phyloP scores from a whole-genome alignment of 208 protist species.

The Porcisia deanei region DNA sequence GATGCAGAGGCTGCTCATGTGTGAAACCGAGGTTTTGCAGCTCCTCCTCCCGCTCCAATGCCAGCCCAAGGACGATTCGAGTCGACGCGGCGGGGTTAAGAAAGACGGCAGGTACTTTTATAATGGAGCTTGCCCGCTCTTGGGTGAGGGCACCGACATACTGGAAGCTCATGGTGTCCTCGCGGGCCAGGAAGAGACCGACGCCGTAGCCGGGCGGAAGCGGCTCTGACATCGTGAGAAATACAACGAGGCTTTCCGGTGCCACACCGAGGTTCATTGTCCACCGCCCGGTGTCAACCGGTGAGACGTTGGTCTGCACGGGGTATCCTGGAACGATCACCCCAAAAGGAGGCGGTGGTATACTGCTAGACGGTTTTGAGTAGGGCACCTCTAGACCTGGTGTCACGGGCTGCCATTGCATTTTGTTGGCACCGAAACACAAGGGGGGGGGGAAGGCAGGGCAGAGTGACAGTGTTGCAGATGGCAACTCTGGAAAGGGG shows the following conservation, averaged over 20 bases:
- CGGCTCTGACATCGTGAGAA: slow-evolving; percentile 57
- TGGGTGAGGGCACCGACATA: slow-evolving; percentile 71
- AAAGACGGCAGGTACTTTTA: slow-evolving; percentile 48
- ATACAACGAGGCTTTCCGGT: slow-evolving; percentile 63
- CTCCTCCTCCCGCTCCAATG: slow-evolving; percentile 54
- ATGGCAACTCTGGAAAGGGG: not conserved
- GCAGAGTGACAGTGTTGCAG: not conserved
- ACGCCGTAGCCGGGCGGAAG: slow-evolving; percentile 44
- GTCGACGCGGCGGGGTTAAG: slow-evolving; percentile 31
- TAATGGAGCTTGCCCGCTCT: slow-evolving; percentile 51
- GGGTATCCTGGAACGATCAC: slow-evolving; percentile 71
- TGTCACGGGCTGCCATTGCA: slow-evolving; percentile 21
- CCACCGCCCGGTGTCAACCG: slow-evolving; percentile 56
- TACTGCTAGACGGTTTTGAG: not conserved
- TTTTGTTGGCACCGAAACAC: not conserved
- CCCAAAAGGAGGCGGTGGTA: slow-evolving; percentile 36
- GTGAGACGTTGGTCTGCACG: slow-evolving; percentile 42
- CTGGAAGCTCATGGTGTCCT: slow-evolving; percentile 55
- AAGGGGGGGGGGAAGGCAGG: not conserved
- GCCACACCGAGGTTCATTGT: slow-evolving; percentile 43
- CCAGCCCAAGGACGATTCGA: slow-evolving; percentile 62
- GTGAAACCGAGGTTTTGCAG: slow-evolving; percentile 55
- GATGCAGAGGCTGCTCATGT: slow-evolving; percentile 43
- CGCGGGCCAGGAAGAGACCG: slow-evolving; percentile 63
- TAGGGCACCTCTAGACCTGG: not conserved